Evolutionary conservation across 495 filamentous ascomycete genomes (phyloP).

Genomic region (Tetracladium setigerum): DNA sequence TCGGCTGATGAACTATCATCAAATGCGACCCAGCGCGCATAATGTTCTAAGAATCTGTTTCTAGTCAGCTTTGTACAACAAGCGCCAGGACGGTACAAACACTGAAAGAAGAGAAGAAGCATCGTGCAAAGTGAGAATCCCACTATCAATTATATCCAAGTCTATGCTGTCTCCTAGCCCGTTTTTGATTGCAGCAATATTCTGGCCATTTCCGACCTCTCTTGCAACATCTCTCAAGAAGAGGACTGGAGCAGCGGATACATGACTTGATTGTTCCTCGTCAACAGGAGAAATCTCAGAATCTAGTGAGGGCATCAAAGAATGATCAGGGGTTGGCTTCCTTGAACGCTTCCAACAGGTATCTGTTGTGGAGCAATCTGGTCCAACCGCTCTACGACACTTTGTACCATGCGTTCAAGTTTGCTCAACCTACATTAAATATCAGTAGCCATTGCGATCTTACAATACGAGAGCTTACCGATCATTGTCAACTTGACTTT

Average conservation of each 20-base stretch:
- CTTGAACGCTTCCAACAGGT: neutral
- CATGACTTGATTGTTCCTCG: neutral
- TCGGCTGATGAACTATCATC: constrained; percentile 21
- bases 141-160: constrained; percentile 3
- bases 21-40: constrained; percentile 37
- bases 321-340: neutral
- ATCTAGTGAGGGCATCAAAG: no score
- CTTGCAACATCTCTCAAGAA: constrained; percentile 31
- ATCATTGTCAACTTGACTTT: no score
- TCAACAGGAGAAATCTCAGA: neutral
- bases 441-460: neutral
- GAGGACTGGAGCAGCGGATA: constrained; percentile 28
- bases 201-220: constrained; percentile 19
- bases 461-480: no score
- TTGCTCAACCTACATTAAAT: constrained; percentile 24
- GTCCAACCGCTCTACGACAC: constrained; percentile 29
- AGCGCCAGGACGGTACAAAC: neutral
- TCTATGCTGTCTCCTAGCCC: no score
- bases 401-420: constrained; percentile 29
- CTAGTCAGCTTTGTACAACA: neutral
- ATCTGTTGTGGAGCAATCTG: neutral
- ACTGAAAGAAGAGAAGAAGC: constrained; percentile 4
- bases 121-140: neutral
- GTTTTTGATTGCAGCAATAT: neutral
- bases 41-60: constrained; percentile 26